phyloP scores from a whole-genome alignment of 2,329 filamentous ascomycete genomes.

The Aspergillus calidoustus region DNA sequence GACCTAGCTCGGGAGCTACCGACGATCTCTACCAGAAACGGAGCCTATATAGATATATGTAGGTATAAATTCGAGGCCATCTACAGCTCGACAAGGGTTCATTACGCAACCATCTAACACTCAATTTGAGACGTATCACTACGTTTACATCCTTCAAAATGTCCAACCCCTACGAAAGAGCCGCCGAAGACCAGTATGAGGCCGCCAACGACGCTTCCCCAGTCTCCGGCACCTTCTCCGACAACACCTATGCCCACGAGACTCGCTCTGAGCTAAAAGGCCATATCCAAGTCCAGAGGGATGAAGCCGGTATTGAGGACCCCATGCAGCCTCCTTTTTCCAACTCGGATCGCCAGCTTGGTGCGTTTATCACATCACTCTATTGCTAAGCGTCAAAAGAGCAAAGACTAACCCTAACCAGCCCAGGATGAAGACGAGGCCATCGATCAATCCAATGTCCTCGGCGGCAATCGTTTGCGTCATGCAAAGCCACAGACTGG shows the following conservation, averaged over 20 bases:
- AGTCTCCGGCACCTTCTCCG: slow-evolving; percentile 24
- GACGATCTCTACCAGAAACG: background rate
- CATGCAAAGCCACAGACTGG: no score
- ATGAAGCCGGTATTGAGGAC: slow-evolving; percentile 30
- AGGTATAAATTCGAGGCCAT: background rate
- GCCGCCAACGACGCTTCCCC: slow-evolving; percentile 33
- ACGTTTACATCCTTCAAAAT: slow-evolving; percentile 13
- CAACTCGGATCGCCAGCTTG: slow-evolving; percentile 33
- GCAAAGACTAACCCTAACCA: no score
- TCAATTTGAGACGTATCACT: background rate
- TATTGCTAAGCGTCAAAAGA: no score
- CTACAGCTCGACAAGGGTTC: background rate
- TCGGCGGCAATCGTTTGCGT: no score
- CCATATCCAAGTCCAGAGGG: slow-evolving; percentile 29
- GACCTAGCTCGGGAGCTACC: background rate
- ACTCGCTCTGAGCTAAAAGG: slow-evolving; percentile 21
- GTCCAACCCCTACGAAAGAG: slow-evolving; percentile 30
- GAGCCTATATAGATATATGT: no score
- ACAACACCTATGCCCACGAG: slow-evolving; percentile 33
- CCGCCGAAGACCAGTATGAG: slow-evolving; percentile 35
- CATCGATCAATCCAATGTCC: no score
- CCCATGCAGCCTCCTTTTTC: slow-evolving; percentile 35
- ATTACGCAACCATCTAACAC: background rate
- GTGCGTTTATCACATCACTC: slow-evolving; percentile 23
- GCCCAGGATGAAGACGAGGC: no score